phyloP scores from a whole-genome alignment of 2,329 filamentous ascomycete genomes.

The Mycosphaerella arachidis region DNA sequence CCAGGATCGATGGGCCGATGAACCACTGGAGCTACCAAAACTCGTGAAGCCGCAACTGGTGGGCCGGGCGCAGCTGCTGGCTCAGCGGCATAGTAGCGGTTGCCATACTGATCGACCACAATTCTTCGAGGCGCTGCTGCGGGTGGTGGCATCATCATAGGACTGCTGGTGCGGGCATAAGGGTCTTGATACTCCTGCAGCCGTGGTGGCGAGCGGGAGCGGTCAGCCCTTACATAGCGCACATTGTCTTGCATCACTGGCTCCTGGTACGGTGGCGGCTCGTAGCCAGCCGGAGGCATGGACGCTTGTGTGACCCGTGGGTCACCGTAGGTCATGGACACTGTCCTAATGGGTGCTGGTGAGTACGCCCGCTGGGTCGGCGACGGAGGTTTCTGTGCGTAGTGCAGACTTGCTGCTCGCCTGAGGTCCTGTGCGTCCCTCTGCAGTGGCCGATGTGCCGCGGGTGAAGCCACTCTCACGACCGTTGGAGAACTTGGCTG shows the following conservation, averaged over 20 bases:
- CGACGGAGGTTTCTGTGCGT: constrained; percentile 43
- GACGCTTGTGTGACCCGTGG: constrained; percentile 31
- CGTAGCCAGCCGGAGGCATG: constrained; percentile 22
- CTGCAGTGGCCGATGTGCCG: constrained; percentile 33
- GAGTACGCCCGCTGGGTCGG: constrained; percentile 39
- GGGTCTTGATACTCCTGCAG: constrained; percentile 29
- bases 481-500: constrained; percentile 38
- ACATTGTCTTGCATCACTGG: constrained; percentile 29
- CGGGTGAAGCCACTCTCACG: constrained; percentile 37
- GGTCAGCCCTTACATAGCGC: constrained; percentile 38
- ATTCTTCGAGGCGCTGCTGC: constrained; percentile 53
- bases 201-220: constrained; percentile 38
- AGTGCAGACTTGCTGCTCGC: constrained; percentile 45
- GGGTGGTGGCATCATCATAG: constrained; percentile 43
- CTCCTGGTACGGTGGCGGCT: constrained; percentile 31
- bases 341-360: constrained; percentile 38
- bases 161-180: constrained; percentile 37
- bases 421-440: constrained; percentile 45
- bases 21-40: constrained; percentile 47
- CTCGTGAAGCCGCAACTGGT: constrained; percentile 37
- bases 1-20: constrained; percentile 36
- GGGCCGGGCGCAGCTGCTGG: constrained; percentile 25
- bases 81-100: constrained; percentile 64
- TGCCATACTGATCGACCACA: constrained; percentile 76
- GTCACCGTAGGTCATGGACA: constrained; percentile 41